Percentiles rank a stretch among this genome's conserved stretches.
Evolutionary conservation across 177 flowering plant species (phyloP).

Genomic region (Vitis hybrid): DNA sequence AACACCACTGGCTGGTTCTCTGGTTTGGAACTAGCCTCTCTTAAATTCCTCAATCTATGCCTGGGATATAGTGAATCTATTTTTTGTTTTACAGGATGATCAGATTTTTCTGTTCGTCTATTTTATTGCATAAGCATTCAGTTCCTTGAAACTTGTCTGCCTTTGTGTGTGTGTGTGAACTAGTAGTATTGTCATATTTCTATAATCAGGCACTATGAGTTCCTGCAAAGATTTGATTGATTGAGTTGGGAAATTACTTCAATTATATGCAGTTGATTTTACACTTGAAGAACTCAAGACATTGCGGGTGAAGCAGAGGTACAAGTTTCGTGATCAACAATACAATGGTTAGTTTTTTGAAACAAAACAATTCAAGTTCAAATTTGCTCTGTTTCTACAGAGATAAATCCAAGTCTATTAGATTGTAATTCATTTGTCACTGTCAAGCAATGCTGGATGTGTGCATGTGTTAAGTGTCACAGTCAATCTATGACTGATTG

Average conservation of each 20-base stretch:
- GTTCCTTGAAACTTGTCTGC: not conserved
- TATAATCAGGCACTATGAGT: no score
- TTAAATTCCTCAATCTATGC: not conserved
- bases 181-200: no score
- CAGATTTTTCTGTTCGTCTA: no score
- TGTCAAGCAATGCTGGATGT: not conserved
- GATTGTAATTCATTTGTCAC: not conserved
- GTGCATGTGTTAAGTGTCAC: not conserved
- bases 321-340: conserved; percentile 80
- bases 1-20: conserved; percentile 78
- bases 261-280: conserved; percentile 76
- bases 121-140: not conserved
- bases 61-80: not conserved
- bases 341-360: conserved; percentile 65
- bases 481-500: not conserved
- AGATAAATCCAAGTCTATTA: not conserved
- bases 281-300: conserved; percentile 74
- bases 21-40: conserved; percentile 40
- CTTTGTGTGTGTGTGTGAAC: not conserved
- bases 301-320: conserved; percentile 78
- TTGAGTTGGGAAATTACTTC: conserved; percentile 2
- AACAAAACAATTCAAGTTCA: not conserved
- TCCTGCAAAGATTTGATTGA: not conserved
- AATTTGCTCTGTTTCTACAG: not conserved
- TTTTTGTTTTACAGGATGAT: not conserved